A percentile compares a stretch with the other conserved stretches of the same genome.
phyloP scores from a whole-genome alignment of 2,329 filamentous ascomycete genomes.

The Dothideomycetes sp. region DNA sequence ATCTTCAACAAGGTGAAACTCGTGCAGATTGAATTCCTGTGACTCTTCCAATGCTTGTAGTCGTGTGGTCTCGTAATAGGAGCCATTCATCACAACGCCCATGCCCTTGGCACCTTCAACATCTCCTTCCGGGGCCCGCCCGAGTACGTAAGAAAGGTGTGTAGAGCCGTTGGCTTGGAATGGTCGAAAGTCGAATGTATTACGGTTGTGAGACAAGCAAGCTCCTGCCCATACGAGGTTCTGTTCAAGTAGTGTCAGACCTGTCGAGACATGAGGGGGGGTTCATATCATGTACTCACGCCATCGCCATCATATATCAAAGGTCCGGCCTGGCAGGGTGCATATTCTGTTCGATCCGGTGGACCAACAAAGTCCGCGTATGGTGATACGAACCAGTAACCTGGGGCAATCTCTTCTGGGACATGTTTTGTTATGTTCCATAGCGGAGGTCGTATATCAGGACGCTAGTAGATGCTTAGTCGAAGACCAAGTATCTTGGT shows the following conservation, averaged over 20 bases:
- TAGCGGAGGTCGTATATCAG: slow-evolving; percentile 5
- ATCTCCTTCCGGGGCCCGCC: neutral
- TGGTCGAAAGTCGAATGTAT: slow-evolving; percentile 3
- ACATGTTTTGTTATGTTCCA: slow-evolving; percentile 2
- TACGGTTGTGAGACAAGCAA: slow-evolving; percentile 3
- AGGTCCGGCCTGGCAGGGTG: slow-evolving; percentile 4
- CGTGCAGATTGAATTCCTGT: slow-evolving; percentile 1
- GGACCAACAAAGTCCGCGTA: neutral
- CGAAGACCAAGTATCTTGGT: neutral
- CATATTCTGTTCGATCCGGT: neutral
- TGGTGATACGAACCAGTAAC: slow-evolving; percentile 4
- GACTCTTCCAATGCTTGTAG: neutral
- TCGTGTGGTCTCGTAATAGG: neutral
- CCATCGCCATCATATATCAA: slow-evolving; percentile 4
- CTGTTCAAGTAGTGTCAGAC: neutral
- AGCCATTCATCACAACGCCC: neutral
- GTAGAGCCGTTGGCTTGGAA: neutral
- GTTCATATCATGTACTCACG: neutral
- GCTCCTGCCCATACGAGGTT: slow-evolving; percentile 4
- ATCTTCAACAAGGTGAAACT: neutral
- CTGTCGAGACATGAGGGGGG: neutral
- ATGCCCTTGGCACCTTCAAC: neutral
- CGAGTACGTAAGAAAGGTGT: neutral
- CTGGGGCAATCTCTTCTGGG: neutral
- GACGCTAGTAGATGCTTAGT: neutral